Conservation (phyloP, 257 asterid genomes). For the Scutellaria minor region DNA sequence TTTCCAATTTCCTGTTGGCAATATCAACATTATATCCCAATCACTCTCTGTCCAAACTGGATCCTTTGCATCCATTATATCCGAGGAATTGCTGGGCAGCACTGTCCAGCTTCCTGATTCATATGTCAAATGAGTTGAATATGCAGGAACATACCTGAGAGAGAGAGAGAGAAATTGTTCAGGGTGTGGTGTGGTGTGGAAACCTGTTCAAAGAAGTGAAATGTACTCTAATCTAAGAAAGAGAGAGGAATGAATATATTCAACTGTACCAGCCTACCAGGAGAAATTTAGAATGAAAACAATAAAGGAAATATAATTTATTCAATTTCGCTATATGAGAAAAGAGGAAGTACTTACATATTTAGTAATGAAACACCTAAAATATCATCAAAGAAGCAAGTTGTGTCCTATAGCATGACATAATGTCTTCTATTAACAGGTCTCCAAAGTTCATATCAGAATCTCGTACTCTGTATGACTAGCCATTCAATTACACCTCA, state of each 20-base stretch:
- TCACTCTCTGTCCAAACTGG: slow-evolving; percentile 98
- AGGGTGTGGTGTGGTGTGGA: background rate
- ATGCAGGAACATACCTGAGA: slow-evolving; percentile 90
- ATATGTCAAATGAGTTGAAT: slow-evolving; percentile 82
- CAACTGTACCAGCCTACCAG: no score
- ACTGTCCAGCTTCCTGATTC: slow-evolving; percentile 70
- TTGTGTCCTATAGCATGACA: slow-evolving; percentile 27
- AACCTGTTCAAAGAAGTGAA: no score
- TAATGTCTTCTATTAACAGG: slow-evolving; percentile 18
- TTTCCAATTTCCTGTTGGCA: slow-evolving; percentile 22
- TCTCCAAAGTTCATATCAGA: background rate
- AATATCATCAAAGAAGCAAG: slow-evolving; percentile 9
- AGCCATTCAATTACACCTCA: slow-evolving; percentile 13
- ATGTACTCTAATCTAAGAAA: no score
- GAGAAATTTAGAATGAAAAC: background rate
- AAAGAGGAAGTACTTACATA: slow-evolving; percentile 1
- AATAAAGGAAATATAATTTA: background rate
- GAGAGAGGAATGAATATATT: no score
- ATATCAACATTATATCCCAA: slow-evolving; percentile 58
- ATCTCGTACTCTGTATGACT: slow-evolving; percentile 18
- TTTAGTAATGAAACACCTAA: slow-evolving; percentile 22
- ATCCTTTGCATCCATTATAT: slow-evolving; percentile 56
- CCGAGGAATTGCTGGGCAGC: slow-evolving; percentile 65
- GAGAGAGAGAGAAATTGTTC: background rate
- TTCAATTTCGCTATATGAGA: background rate